Conservation (phyloP, 768 basidiomycete genomes). For the Coprinopsis strossmayeri region DNA sequence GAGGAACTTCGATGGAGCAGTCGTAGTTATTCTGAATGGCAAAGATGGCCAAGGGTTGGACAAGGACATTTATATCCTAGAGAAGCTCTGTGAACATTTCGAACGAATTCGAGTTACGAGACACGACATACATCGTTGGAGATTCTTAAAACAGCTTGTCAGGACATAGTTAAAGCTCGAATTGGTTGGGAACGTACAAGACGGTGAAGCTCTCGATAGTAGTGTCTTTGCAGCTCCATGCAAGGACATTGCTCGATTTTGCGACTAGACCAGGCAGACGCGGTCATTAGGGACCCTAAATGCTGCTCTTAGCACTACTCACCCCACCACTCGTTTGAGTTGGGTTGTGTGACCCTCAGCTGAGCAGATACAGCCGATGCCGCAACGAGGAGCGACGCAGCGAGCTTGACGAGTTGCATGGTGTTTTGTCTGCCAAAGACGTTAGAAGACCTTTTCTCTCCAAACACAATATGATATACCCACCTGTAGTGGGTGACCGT, state of each 20-base stretch:
- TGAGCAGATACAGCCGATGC: conserved; percentile 33
- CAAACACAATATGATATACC: too few species aligned
- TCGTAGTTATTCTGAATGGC: conserved; percentile 47
- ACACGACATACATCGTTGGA: neutral
- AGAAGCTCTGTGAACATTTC: neutral
- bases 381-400: conserved; percentile 27
- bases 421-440: neutral
- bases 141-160: neutral
- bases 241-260: conserved; percentile 46
- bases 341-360: conserved; percentile 40
- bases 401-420: conserved; percentile 9
- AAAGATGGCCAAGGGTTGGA: conserved; percentile 39
- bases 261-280: too few species aligned
- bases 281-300: neutral
- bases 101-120: too few species aligned
- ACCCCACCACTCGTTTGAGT: conserved; percentile 56
- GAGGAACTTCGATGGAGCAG: conserved; percentile 49
- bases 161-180: conserved; percentile 32
- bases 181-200: conserved; percentile 36
- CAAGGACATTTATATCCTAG: conserved; percentile 30
- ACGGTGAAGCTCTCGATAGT: conserved; percentile 39
- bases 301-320: conserved; percentile 19
- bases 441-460: neutral
- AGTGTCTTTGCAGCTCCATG: conserved; percentile 47
- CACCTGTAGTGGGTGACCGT: too few species aligned